Evolutionary conservation across 495 filamentous ascomycete species (phyloP).

Genomic region (Cercophora samala): DNA sequence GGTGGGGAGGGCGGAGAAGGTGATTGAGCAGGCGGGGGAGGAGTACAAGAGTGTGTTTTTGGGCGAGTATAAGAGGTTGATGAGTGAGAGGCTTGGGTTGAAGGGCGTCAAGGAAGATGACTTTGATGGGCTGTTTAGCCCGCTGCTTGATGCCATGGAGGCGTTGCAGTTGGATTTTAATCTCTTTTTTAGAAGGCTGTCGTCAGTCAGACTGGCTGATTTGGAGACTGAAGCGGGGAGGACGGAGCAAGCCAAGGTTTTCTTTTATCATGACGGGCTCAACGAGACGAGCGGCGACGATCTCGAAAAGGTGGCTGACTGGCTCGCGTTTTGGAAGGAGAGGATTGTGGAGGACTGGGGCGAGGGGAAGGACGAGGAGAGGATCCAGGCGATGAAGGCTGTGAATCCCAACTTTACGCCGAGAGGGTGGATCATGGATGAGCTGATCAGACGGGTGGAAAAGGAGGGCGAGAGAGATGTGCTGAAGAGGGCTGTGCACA

Average conservation of each 20-base stretch:
- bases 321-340: slow-evolving; percentile 69
- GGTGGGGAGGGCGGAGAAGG: slow-evolving; percentile 47
- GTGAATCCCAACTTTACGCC: slow-evolving; percentile 92
- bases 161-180: slow-evolving; percentile 82
- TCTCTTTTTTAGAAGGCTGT: slow-evolving; percentile 80
- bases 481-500: slow-evolving; percentile 67
- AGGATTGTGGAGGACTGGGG: slow-evolving; percentile 77
- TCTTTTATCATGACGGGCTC: slow-evolving; percentile 71
- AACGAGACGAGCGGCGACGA: slow-evolving; percentile 55
- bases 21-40: slow-evolving; percentile 73
- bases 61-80: slow-evolving; percentile 77
- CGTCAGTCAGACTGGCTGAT: slow-evolving; percentile 52
- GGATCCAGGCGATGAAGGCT: slow-evolving; percentile 69
- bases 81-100: slow-evolving; percentile 75
- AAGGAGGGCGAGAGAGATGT: slow-evolving; percentile 77
- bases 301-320: slow-evolving; percentile 61
- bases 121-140: slow-evolving; percentile 72
- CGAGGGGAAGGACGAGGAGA: slow-evolving; percentile 54
- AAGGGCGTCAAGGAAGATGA: slow-evolving; percentile 61
- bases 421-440: slow-evolving; percentile 86
- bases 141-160: slow-evolving; percentile 79
- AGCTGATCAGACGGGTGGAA: slow-evolving; percentile 84
- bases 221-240: slow-evolving; percentile 55
- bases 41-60: slow-evolving; percentile 87
- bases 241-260: slow-evolving; percentile 51